phyloP scores from a whole-genome alignment of 2,329 filamentous ascomycete genomes.

The Chrysoporthe puriensis region DNA sequence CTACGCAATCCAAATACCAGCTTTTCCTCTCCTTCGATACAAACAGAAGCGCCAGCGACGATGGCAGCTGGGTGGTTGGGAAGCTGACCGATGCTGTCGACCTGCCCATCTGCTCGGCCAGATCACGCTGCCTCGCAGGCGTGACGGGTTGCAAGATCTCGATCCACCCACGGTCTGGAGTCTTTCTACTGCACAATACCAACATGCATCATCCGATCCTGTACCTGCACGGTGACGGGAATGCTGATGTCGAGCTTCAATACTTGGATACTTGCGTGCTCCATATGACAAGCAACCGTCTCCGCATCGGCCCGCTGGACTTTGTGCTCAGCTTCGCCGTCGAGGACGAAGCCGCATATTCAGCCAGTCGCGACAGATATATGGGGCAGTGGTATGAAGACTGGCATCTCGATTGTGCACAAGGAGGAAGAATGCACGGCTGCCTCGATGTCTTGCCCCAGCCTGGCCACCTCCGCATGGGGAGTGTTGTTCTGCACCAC shows the following conservation, averaged over 20 bases:
- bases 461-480: background rate
- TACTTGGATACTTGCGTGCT: background rate
- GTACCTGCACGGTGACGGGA: constrained; percentile 3
- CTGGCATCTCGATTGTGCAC: background rate
- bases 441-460: constrained; percentile 4
- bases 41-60: background rate
- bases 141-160: no score
- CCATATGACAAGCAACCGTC: constrained; percentile 11
- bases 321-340: constrained; percentile 7
- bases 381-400: constrained; percentile 4
- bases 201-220: background rate
- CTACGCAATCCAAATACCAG: constrained; percentile 9
- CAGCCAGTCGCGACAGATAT: background rate
- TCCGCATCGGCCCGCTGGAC: constrained; percentile 18
- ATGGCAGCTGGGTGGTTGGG: constrained; percentile 6
- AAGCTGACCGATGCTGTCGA: background rate
- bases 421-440: background rate
- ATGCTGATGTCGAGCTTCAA: constrained; percentile 8
- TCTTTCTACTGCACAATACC: constrained; percentile 1
- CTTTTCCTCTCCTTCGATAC: constrained; percentile 9
- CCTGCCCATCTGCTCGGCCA: constrained; percentile 10
- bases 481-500: constrained; percentile 25
- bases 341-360: constrained; percentile 1
- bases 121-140: background rate
- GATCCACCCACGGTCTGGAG: constrained; percentile 8